Conservation (phyloP, 2,329 filamentous ascomycete genomes). For the Aspergillus spinulosporus region DNA sequence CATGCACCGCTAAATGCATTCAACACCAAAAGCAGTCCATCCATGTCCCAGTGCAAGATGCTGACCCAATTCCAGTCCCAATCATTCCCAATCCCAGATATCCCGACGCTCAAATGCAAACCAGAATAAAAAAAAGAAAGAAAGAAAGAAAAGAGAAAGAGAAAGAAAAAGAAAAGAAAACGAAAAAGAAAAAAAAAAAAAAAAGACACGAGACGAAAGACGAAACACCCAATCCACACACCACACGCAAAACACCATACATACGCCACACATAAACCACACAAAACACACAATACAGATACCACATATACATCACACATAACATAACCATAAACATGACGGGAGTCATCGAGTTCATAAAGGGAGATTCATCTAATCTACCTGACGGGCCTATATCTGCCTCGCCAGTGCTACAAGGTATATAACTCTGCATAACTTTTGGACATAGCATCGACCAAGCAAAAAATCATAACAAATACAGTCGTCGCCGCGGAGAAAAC, state of each 20-base stretch:
- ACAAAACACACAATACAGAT: conserved; percentile 23
- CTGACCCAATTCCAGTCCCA: not conserved
- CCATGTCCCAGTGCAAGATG: not conserved
- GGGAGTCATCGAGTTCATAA: conserved; percentile 34
- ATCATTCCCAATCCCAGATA: not conserved
- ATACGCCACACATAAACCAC: conserved; percentile 26
- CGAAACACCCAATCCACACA: conserved; percentile 16
- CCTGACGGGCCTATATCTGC: conserved; percentile 30
- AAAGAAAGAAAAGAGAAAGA: not conserved
- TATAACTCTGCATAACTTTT: conserved; percentile 37
- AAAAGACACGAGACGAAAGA: conserved; percentile 15
- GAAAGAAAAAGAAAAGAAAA: conserved; percentile 18
- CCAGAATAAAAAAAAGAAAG: conserved; percentile 11
- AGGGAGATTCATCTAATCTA: conserved; percentile 42
- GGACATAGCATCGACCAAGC: conserved; percentile 21
- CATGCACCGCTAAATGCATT: conserved; percentile 3
- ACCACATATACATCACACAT: conserved; percentile 27
- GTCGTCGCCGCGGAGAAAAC: conserved; percentile 15
- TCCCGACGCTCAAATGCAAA: conserved; percentile 8
- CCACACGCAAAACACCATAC: conserved; percentile 19
- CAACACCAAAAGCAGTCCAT: conserved; percentile 8
- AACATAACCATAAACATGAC: conserved; percentile 35
- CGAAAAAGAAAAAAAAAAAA: conserved; percentile 14
- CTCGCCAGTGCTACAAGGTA: conserved; percentile 33
- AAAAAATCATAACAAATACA: conserved; percentile 17